Percentiles rank a stretch among this genome's conserved stretches.
phyloP scores from a whole-genome alignment of 1,139 yeast genomes.

The Kodamaea sp. region DNA sequence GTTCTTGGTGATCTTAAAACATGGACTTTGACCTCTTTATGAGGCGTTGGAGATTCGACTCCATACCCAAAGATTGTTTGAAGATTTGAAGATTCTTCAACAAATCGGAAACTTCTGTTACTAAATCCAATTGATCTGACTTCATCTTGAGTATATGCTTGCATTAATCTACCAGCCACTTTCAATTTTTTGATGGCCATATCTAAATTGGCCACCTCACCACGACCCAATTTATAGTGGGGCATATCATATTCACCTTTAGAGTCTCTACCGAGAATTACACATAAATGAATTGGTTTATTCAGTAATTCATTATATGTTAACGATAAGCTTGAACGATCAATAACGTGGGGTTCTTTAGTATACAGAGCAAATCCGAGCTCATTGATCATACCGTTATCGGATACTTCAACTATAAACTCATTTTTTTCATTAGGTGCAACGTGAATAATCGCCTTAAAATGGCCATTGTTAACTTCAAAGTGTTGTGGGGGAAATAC shows the following conservation, averaged over 20 bases:
- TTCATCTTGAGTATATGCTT: constrained; percentile 89
- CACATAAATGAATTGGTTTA: constrained; percentile 78
- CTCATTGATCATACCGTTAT: constrained; percentile 23
- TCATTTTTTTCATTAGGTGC: constrained; percentile 56
- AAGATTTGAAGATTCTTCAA: constrained; percentile 50
- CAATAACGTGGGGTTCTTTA: constrained; percentile 21
- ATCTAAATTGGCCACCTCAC: constrained; percentile 68
- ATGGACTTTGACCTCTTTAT: constrained; percentile 74
- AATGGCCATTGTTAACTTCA: constrained; percentile 66
- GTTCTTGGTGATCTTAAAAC: constrained; percentile 64
- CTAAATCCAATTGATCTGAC: constrained; percentile 81
- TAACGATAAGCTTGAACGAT: constrained; percentile 30
- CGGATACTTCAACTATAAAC: constrained; percentile 28
- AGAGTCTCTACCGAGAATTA: constrained; percentile 77
- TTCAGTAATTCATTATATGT: constrained; percentile 59
- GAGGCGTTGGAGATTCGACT: constrained; percentile 35
- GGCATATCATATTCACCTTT: constrained; percentile 74
- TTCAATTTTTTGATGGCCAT: constrained; percentile 76
- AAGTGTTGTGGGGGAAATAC: constrained; percentile 68
- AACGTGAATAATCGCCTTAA: constrained; percentile 72
- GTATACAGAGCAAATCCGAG: constrained; percentile 29
- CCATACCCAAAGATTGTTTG: constrained; percentile 39
- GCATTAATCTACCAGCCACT: constrained; percentile 86
- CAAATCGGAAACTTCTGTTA: constrained; percentile 72
- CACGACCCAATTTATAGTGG: constrained; percentile 41